phyloP scores from a whole-genome alignment of 176 grass and related monocot species.

The Zea luxurians region DNA sequence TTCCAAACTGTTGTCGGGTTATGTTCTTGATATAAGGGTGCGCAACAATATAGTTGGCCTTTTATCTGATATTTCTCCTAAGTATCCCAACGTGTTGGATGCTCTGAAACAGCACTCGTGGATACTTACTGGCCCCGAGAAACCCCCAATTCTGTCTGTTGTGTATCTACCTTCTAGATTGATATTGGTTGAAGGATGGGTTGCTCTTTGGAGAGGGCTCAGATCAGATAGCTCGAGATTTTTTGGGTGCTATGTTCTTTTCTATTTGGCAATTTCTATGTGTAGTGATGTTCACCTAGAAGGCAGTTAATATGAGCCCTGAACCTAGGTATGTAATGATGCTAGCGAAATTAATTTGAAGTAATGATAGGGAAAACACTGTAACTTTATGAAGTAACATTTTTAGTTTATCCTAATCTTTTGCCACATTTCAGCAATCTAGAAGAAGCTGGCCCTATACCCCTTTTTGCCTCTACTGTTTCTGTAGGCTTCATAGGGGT shows the following conservation, averaged over 20 bases:
- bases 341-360: conserved; percentile 19
- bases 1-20: conserved; percentile 75
- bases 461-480: conserved; percentile 70
- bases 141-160: conserved; percentile 73
- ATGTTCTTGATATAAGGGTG: conserved; percentile 57
- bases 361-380: background rate
- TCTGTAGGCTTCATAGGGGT: conserved; percentile 72
- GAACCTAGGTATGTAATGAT: conserved; percentile 57
- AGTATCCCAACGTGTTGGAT: conserved; percentile 60
- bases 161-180: conserved; percentile 69
- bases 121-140: conserved; percentile 88
- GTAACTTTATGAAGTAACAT: conserved; percentile 15
- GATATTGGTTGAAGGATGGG: conserved; percentile 82
- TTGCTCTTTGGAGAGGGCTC: conserved; percentile 88
- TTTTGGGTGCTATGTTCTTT: conserved; percentile 91
- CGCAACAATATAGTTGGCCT: conserved; percentile 62
- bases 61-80: conserved; percentile 73
- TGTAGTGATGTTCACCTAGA: conserved; percentile 76
- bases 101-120: conserved; percentile 80
- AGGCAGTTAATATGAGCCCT: conserved; percentile 70
- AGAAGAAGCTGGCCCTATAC: conserved; percentile 69
- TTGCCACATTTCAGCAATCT: conserved; percentile 54
- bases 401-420: conserved; percentile 26
- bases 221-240: conserved; percentile 74
- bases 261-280: conserved; percentile 89